Base-by-base conservation (phyloP, 352 stramenopile species). In the Thalassiosira delicatula region DNA sequence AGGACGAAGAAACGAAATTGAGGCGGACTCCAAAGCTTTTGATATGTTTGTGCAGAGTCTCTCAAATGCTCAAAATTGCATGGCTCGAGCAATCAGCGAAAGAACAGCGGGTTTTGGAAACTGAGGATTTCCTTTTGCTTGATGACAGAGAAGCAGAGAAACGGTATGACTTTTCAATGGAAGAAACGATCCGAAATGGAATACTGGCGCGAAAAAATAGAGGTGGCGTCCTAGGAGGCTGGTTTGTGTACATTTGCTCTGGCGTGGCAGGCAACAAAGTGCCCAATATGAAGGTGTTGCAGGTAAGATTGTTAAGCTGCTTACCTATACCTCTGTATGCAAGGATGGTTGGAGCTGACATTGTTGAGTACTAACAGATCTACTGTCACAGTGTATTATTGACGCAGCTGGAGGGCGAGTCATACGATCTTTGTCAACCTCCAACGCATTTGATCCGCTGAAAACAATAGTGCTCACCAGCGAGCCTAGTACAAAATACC, bases 1-100 rank as follows among this genome's bases (percentile, higher is more conserved):
- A 42, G 5, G 78, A 85, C 63, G 76, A 70, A 7, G 68, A 74
- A 23, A 76, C 49, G 8, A 66, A 67, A 29, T 51, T 91, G 37
- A 74, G 80, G 60, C 70, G 86, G 21, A 91, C 86, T 19, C 82
- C 86, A 27, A 91, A 91, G 40, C 70, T 91, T 3, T 89, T 91
- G 86, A 82, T 89, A 40, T 83, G 70, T 25, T 46, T 91, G 21
- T 85, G 83, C 65, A 71, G 61, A 29, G 82, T 75, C 17, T 42
- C 66, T 19, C 84, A 87, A 61, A 89, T 91, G 60, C 70, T 91
- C 32, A 84, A 72, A 19, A 53, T 81, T 1, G 77, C 89, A 57
- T 91, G 86, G 86, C 76, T 91, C 3, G 71, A 77, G 29, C 30
- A 89, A 69, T 91, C 81, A 29, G 66, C 65, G 14, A 82, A 76